A percentile compares a stretch with the other conserved stretches of the same genome.
Evolutionary conservation across 331 rosid species (phyloP).

Genomic region (Cucumis variabilis): DNA sequence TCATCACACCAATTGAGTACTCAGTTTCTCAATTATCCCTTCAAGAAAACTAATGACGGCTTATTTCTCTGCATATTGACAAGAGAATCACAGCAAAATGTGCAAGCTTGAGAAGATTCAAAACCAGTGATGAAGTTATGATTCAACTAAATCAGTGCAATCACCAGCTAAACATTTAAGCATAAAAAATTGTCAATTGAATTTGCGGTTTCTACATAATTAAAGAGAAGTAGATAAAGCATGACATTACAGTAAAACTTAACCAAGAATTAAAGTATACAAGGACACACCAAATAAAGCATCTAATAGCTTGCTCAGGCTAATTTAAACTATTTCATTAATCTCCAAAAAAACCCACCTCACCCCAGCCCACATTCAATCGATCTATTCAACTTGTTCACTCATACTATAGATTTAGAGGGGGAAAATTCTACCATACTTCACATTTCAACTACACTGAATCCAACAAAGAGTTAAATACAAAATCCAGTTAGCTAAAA

Average conservation of each 20-base stretch:
- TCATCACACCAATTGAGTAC: no score
- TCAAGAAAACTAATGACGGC: slow-evolving; percentile 88
- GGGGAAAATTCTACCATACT: no score
- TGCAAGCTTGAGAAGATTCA: slow-evolving; percentile 98
- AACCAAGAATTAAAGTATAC: not conserved
- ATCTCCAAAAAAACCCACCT: not conserved
- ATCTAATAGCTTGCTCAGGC: not conserved
- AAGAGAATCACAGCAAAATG: slow-evolving; percentile 97
- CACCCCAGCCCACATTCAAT: not conserved
- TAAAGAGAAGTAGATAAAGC: not conserved
- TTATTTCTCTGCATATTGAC: slow-evolving; percentile 94
- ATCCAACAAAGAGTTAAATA: no score
- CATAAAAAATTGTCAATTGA: not conserved
- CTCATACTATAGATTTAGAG: not conserved
- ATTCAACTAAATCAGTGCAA: slow-evolving; percentile 88
- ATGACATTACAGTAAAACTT: not conserved
- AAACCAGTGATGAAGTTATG: slow-evolving; percentile 98
- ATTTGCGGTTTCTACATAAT: not conserved
- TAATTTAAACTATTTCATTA: not conserved
- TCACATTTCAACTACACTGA: no score
- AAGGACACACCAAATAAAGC: not conserved
- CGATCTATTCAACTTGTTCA: not conserved
- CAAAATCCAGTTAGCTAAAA: no score
- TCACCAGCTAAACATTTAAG: slow-evolving; percentile 81
- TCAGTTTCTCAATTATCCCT: no score